Conservation (phyloP, 2,329 filamentous ascomycete genomes). For the Trichoderma guizhouense region DNA sequence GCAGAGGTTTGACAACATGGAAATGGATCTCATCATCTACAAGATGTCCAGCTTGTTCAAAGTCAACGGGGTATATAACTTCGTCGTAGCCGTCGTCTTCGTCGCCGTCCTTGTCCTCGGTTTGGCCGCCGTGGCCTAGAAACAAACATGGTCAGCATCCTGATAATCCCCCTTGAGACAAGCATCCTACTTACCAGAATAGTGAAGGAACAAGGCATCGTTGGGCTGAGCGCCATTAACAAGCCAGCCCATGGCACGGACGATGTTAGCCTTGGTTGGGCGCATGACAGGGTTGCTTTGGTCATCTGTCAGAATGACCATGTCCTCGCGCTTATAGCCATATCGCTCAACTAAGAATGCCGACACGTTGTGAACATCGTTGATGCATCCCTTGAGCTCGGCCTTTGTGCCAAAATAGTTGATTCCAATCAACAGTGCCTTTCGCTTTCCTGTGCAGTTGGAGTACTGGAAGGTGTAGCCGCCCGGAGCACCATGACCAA, state of each 20-base stretch:
- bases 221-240: slow-evolving; percentile 68
- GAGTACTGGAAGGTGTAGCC: slow-evolving; percentile 74
- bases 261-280: slow-evolving; percentile 73
- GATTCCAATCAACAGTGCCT: slow-evolving; percentile 74
- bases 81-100: slow-evolving; percentile 77
- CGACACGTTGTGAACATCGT: slow-evolving; percentile 75
- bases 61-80: slow-evolving; percentile 76
- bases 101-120: slow-evolving; percentile 68
- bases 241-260: slow-evolving; percentile 73
- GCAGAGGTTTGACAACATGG: slow-evolving; percentile 72
- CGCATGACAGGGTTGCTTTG: slow-evolving; percentile 65
- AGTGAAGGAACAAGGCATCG: slow-evolving; percentile 75
- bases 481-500: slow-evolving; percentile 65
- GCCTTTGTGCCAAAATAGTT: slow-evolving; percentile 74
- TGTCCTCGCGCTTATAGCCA: slow-evolving; percentile 72
- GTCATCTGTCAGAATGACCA: slow-evolving; percentile 76
- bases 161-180: not conserved
- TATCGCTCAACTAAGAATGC: slow-evolving; percentile 65
- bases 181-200: slow-evolving; percentile 53
- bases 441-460: slow-evolving; percentile 68
- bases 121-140: slow-evolving; percentile 71
- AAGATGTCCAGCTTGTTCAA: slow-evolving; percentile 65
- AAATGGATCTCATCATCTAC: slow-evolving; percentile 76
- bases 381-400: slow-evolving; percentile 74
- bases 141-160: not conserved